Base-by-base conservation (phyloP, 1,284 basidiomycete genomes). In the Mycena citricolor region DNA sequence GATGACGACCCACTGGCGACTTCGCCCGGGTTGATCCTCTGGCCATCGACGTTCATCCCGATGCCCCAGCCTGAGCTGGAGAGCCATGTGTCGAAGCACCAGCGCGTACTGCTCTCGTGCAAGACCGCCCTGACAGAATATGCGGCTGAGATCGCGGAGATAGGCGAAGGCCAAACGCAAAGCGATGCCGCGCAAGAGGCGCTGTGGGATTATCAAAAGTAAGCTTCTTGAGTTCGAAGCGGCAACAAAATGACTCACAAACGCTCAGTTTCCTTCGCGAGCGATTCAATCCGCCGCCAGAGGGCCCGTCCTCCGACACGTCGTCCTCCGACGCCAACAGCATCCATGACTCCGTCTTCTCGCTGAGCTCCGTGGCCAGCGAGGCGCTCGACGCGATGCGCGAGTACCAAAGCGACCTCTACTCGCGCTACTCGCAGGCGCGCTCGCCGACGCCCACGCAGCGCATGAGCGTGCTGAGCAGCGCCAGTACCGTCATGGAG, bases 161-260 rank as follows among this genome's bases (percentile, higher is more conserved):
- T 58, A 22, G 60, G 60, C 13, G 61, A 63, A 36, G 39, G 35
- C 19, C 50, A 44, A 14, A 42, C 37, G n/a, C 64, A 65, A 16
- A 59, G 66, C 31, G 64, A 62, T 35, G 61, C 62, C 19, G 61
- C 68, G 16, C 55, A 61, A 50, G 67, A 68, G 44, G 64, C 67
- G 5, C 34, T 69, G 17, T 65, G 61, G 61, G 66, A 68, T 39
- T 69, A 69, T 38, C 65, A 69, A 52, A 55, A 62, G 65, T 67
- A 39, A 20, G 52, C 39, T 26, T 14, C 22, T 32, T 30, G 32
- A 5, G 29, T 35, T 19, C 34, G 30, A 19, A 13, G 14, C 33
- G 16, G 23, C n/a, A n/a, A n/a, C n/a, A n/a, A n/a, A n/a, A n/a
- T n/a, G n/a, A n/a, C n/a, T n/a, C n/a, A n/a, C n/a, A n/a, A n/a